Evolutionary conservation across 2,329 filamentous ascomycete species (phyloP), one percentile per base, ranked within the genome.

Genomic region (Karstenula rhodostoma): DNA sequence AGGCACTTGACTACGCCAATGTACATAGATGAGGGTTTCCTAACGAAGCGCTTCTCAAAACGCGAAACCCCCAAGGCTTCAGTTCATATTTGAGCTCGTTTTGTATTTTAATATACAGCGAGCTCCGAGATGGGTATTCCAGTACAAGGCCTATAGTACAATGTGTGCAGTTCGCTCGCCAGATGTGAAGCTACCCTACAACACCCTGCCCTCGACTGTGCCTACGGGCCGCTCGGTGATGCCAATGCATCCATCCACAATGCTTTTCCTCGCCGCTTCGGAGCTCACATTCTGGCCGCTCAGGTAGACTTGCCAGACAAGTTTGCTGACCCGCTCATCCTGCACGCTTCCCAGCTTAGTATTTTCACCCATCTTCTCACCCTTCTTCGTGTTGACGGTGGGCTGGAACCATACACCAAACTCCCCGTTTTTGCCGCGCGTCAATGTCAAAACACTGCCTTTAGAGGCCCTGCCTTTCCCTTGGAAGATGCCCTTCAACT

Each of bases 251-350:
- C 95, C 95, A 50, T 96, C 88, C 3, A 96, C 90, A 53, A 99
- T 90, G 68, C 86, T 96, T 78, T 88, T 84, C 67, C 94, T 86
- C 17, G 93, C 92, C 2, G 85, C 83, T 77, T 97, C 93, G 64
- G 92, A 96, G 32, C 93, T 93, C 10, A 97, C 93, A 70, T 89
- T 93, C 76, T 87, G 90, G 0, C 95, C 95, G 4, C 88, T 92
- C 33, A 99, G 82, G 78, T 97, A 99, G 67, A 94, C 90, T 74
- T 97, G 80, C 94, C 94, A 98, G 23, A 98, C 81, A 61, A 94
- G 80, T 59, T 91, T 87, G 58, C 90, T 90, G 13, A 99, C 83
- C 56, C 94, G 84, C 81, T 95, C 91, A 73, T 98, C 95, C 0
- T 78, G 70, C 0, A 98, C 88, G 0, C 84, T 81, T 1, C 95